Conservation (phyloP, 257 asterid genomes). For the Euphrasia confusa region DNA sequence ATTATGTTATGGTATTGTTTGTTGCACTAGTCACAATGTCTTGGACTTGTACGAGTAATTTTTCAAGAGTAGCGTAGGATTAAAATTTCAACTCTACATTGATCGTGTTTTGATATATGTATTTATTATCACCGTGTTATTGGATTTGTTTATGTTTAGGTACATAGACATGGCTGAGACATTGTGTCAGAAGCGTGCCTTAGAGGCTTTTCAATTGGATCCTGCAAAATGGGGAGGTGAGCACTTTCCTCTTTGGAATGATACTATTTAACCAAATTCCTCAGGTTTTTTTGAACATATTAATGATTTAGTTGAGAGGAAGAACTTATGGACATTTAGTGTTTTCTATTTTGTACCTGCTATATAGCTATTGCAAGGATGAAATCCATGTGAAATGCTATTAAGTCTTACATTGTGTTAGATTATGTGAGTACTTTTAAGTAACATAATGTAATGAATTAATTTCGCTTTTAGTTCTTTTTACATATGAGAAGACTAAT, state of each 20-base stretch:
- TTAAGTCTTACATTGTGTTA: no score
- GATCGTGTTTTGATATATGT: neutral
- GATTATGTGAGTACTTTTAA: no score
- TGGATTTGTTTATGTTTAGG: conserved; percentile 37
- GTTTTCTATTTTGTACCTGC: no score
- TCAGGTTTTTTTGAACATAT: neutral
- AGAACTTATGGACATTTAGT: no score
- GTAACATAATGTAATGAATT: neutral
- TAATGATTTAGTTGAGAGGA: conserved; percentile 2
- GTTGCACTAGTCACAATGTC: neutral
- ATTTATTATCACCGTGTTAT: neutral
- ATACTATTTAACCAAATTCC: neutral
- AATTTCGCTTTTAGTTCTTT: conserved; percentile 1
- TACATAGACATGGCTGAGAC: conserved; percentile 97
- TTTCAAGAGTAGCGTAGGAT: neutral
- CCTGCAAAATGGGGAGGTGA: conserved; percentile 98
- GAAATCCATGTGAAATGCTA: no score
- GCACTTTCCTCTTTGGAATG: neutral
- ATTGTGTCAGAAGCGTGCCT: conserved; percentile 91
- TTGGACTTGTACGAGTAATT: conserved; percentile 1
- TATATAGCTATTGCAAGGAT: no score
- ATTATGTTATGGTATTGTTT: neutral
- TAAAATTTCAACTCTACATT: neutral
- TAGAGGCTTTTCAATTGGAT: conserved; percentile 76
- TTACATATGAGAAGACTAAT: neutral